Evolutionary conservation across 140 eudicot species (phyloP), one percentile per base, ranked within the genome.

Genomic region (Erigeron philadelphicus): DNA sequence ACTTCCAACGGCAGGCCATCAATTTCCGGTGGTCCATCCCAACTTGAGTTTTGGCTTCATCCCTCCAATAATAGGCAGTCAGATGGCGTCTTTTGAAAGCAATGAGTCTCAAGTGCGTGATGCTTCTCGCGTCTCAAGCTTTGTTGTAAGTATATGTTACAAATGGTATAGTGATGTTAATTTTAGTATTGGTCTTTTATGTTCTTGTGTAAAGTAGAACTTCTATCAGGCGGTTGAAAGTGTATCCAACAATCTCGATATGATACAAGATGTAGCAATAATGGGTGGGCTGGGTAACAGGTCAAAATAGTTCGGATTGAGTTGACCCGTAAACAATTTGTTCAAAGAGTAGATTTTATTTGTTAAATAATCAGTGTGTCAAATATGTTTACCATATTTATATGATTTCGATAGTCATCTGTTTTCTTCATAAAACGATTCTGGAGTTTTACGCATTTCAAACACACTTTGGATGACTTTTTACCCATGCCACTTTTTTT

Each of bases 61-160:
- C 82, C 95, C 95, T 44, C 86, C 95, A 69, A 63, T 84, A 46
- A 61, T 74, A 48, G 83, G 84, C 2, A 71, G 68, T 75, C 95
- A 80, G 72, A 57, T 75, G 66, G 76, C 88, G 45, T 84, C 88
- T 47, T 69, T 79, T 71, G 96, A 85, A 78, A 80, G 68, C 81
- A 82, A 82, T 4, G 96, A 90, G 13, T 73, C 87, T 64, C 96
- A 84, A 72, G 79, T 80, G 13, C 87, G 74, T 67, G 96, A 88
- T 74, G 83, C 72, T 84, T 80, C 90, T 78, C 84, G 84, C 62
- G 76, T 74, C 70, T 90, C 97, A 61, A 75, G 80, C 81, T 84
- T 88, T 86, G 84, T 86, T 68, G 97, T 90, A 82, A 88, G 97
- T 81, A 72, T 52, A 41, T 61, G 0, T 53, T 15, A 54, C 71